phyloP scores from a whole-genome alignment of 2,329 filamentous ascomycete genomes.

The Dactylellina parvicollis region DNA sequence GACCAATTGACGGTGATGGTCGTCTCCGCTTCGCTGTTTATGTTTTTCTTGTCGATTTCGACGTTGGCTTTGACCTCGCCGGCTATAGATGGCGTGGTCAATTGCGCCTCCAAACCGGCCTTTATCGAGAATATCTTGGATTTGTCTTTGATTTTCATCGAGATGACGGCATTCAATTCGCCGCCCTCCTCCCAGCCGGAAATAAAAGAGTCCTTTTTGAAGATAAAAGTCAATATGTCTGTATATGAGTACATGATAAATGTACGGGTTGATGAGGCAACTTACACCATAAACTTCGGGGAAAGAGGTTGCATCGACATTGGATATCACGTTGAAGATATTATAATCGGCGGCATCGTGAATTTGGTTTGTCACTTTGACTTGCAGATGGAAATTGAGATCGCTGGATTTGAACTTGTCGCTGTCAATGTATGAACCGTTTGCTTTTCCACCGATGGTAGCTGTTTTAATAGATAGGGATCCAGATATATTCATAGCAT shows the following conservation, averaged over 20 bases:
- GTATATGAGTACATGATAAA: not conserved
- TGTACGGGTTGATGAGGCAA: not conserved
- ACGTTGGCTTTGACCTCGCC: constrained; percentile 9
- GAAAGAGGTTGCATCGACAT: constrained; percentile 48
- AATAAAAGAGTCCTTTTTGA: constrained; percentile 6
- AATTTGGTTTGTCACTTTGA: constrained; percentile 58
- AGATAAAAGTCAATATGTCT: not conserved
- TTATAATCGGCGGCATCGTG: constrained; percentile 51
- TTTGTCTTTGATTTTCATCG: constrained; percentile 49
- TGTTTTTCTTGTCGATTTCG: constrained; percentile 24
- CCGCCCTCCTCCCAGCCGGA: constrained; percentile 58
- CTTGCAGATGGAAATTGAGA: constrained; percentile 57
- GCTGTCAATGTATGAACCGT: constrained; percentile 22
- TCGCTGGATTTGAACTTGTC: constrained; percentile 57
- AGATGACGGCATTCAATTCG: constrained; percentile 58
- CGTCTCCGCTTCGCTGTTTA: constrained; percentile 53
- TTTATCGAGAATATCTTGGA: constrained; percentile 11
- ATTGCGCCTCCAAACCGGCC: constrained; percentile 5
- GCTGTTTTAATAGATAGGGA: constrained; percentile 61
- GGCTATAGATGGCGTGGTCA: constrained; percentile 15
- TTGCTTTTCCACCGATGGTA: constrained; percentile 58
- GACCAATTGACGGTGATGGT: constrained; percentile 57
- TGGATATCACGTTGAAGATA: constrained; percentile 22
- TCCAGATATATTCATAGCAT: constrained; percentile 61
- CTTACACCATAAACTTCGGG: constrained; percentile 57